phyloP scores from a whole-genome alignment of 768 basidiomycete genomes.

The Floccularia luteovirens region DNA sequence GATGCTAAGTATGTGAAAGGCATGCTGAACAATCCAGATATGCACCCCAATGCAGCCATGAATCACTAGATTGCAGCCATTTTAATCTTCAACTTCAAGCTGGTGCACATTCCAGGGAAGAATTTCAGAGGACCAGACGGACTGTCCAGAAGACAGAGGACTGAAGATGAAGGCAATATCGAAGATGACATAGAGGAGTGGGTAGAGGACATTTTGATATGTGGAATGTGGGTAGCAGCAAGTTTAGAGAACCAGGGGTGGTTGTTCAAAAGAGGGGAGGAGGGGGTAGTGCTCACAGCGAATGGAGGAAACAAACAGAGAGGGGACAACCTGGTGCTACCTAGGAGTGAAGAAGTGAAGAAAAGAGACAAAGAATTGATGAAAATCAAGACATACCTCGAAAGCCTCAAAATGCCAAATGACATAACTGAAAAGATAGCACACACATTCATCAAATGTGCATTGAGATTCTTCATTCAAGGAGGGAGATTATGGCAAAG shows the following conservation, averaged over 20 bases:
- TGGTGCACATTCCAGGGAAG: conserved; percentile 19
- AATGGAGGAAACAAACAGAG: too few relatives aligned
- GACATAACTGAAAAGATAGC: conserved; percentile 5
- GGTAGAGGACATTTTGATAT: too few relatives aligned
- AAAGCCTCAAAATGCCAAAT: neutral
- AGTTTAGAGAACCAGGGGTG: too few relatives aligned
- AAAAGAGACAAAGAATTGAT: too few relatives aligned
- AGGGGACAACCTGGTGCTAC: too few relatives aligned
- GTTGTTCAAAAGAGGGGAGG: too few relatives aligned
- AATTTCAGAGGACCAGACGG: conserved; percentile 20
- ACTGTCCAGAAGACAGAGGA: conserved; percentile 13
- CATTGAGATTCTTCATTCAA: conserved; percentile 12
- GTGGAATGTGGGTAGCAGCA: neutral
- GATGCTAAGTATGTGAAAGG: conserved; percentile 24
- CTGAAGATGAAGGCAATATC: conserved; percentile 9
- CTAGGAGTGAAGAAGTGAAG: too few relatives aligned
- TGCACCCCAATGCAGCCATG: conserved; percentile 22
- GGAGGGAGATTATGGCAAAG: conserved; percentile 9
- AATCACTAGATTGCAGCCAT: conserved; percentile 29
- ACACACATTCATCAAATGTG: conserved; percentile 1
- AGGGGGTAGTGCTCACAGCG: too few relatives aligned
- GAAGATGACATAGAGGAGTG: neutral
- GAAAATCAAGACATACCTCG: too few relatives aligned
- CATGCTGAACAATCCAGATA: conserved; percentile 25
- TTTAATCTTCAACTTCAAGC: conserved; percentile 20